These are phyloP conservation scores for Termitomyces sp. DNA, from an alignment of 768 basidiomycete species.

Conservation along the genomic window DNA sequence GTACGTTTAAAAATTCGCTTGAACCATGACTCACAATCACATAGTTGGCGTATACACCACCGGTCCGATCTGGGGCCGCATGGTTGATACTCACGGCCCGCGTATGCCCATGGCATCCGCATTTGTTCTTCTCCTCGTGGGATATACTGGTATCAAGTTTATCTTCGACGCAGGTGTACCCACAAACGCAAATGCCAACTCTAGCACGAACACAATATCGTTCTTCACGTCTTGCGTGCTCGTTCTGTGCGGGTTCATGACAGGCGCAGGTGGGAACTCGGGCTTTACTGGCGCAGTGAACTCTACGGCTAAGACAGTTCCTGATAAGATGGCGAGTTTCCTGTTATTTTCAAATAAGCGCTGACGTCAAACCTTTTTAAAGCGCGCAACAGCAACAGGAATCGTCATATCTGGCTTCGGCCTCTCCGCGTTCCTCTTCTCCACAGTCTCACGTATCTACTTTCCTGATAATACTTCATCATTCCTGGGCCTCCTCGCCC, in stretches of 20 bases:
- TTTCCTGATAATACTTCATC: slow-evolving; percentile 79
- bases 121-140: slow-evolving; percentile 57
- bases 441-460: slow-evolving; percentile 63
- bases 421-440: slow-evolving; percentile 89
- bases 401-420: slow-evolving; percentile 86
- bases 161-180: slow-evolving; percentile 60
- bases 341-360: neutral
- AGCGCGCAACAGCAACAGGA: slow-evolving; percentile 77
- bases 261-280: slow-evolving; percentile 74
- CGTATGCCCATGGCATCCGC: slow-evolving; percentile 59
- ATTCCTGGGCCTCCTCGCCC: slow-evolving; percentile 69
- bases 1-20: slow-evolving; percentile 35
- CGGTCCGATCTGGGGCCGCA: slow-evolving; percentile 76
- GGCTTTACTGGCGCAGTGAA: slow-evolving; percentile 74
- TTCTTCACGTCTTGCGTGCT: slow-evolving; percentile 46
- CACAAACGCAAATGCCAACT: slow-evolving; percentile 17
- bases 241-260: slow-evolving; percentile 62
- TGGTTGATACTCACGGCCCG: slow-evolving; percentile 75
- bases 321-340: slow-evolving; percentile 59
- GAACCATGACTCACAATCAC: too few species aligned
- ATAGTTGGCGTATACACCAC: slow-evolving; percentile 74
- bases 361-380: neutral
- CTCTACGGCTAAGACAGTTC: slow-evolving; percentile 80
- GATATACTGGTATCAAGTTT: slow-evolving; percentile 72
- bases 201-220: slow-evolving; percentile 27